Conservation (phyloP, 1,284 basidiomycete genomes). For the Boletus holoroseus region DNA sequence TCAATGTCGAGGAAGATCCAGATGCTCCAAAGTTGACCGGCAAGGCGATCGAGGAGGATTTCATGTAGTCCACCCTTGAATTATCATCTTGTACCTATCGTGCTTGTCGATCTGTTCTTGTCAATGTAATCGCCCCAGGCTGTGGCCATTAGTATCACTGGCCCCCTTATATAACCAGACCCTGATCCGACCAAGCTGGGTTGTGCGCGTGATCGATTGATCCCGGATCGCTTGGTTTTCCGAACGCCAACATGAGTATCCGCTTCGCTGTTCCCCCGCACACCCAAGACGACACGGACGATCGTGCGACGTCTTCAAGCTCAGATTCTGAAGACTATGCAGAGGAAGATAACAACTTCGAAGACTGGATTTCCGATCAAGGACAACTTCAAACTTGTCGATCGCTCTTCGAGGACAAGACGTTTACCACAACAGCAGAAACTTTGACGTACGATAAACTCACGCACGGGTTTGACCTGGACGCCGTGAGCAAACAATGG, state of each 20-base stretch:
- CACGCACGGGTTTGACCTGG: conserved; percentile 61
- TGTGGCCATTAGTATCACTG: neutral
- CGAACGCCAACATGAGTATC: conserved; percentile 25
- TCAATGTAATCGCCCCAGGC: neutral
- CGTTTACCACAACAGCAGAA: conserved; percentile 56
- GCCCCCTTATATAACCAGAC: neutral
- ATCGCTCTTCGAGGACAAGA: conserved; percentile 77
- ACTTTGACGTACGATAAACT: conserved; percentile 61
- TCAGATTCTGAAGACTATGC: conserved; percentile 36
- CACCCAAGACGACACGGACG: conserved; percentile 10
- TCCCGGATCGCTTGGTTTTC: neutral
- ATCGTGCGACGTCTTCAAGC: conserved; percentile 13
- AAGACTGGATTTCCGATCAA: conserved; percentile 76
- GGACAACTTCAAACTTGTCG: conserved; percentile 50
- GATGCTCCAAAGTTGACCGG: conserved; percentile 47
- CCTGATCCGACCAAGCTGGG: neutral
- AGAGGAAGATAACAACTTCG: conserved; percentile 67
- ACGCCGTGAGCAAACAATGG: conserved; percentile 43
- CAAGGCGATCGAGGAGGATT: conserved; percentile 63
- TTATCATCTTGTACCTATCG: neutral
- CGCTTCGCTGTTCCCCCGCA: conserved; percentile 22
- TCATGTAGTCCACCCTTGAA: conserved; percentile 40
- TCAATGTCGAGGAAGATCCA: conserved; percentile 44
- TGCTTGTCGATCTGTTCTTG: neutral
- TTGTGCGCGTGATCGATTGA: neutral